Evolutionary conservation across 257 asterid species (phyloP).

Genomic region (Capsicum rhomboideum): DNA sequence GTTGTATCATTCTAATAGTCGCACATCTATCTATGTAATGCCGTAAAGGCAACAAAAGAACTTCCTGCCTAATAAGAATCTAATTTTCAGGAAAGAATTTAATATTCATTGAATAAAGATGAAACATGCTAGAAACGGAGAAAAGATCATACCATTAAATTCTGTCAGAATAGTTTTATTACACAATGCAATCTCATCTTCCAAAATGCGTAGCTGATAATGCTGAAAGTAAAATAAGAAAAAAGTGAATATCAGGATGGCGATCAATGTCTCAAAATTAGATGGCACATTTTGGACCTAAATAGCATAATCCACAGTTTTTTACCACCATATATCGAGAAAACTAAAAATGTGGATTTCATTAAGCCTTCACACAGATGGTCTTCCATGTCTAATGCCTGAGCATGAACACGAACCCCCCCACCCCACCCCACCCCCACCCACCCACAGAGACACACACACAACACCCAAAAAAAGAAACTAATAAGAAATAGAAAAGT

Average conservation of each 20-base stretch:
- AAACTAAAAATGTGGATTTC: not conserved
- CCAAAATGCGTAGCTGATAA: conserved; percentile 6
- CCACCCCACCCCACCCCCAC: not conserved
- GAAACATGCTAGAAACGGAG: not conserved
- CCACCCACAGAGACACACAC: not conserved
- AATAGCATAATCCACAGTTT: not conserved
- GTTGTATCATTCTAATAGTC: not conserved
- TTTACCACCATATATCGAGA: not conserved
- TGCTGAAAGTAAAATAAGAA: conserved; percentile 9
- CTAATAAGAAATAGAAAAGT: not conserved
- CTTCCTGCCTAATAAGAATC: not conserved
- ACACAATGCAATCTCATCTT: conserved; percentile 21
- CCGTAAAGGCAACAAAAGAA: not conserved
- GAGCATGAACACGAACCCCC: not conserved
- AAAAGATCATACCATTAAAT: conserved; percentile 16
- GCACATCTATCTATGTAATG: not conserved
- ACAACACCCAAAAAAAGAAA: not conserved
- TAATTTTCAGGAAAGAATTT: not conserved
- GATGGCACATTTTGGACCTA: not conserved
- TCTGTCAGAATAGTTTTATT: conserved; percentile 13
- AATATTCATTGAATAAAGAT: not conserved
- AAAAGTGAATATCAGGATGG: not conserved
- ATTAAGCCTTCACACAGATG: not conserved
- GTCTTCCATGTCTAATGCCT: not conserved
- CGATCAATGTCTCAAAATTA: not conserved